Percentiles rank a stretch among this genome's conserved stretches.
Conservation (phyloP, 306 rosid species). For the Trifolium pratense region DNA sequence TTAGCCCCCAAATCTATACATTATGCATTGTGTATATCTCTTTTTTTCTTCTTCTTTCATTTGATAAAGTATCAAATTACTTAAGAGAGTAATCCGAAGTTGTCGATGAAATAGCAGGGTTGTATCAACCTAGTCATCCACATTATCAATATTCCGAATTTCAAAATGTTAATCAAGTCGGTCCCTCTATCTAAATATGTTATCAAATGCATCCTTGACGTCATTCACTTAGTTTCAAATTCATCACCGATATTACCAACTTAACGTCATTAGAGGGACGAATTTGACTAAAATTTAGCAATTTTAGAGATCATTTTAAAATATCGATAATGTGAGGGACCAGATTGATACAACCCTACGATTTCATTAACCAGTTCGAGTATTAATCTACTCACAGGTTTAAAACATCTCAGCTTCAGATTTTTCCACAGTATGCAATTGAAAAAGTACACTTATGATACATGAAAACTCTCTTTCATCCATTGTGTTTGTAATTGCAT, state of each 20-base stretch:
- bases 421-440: not conserved
- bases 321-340: slow-evolving; percentile 1
- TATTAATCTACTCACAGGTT: not conserved
- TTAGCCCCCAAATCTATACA: slow-evolving; percentile 34
- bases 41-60: not conserved
- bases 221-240: not conserved
- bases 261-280: not conserved
- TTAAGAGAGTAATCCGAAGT: not conserved
- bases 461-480: slow-evolving; percentile 56
- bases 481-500: slow-evolving; percentile 62
- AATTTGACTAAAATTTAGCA: not conserved
- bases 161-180: not conserved
- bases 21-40: not conserved
- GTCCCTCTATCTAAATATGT: not conserved
- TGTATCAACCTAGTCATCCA: not conserved
- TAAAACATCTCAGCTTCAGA: slow-evolving; percentile 27
- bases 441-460: slow-evolving; percentile 27
- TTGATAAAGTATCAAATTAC: slow-evolving; percentile 25
- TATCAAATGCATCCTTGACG: not conserved
- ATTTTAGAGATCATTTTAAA: not conserved
- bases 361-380: not conserved
- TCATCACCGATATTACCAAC: not conserved
- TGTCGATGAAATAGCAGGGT: not conserved
- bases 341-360: not conserved
- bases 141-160: not conserved